phyloP scores from a whole-genome alignment of 2,329 filamentous ascomycete species.

The Phoma sp. region DNA sequence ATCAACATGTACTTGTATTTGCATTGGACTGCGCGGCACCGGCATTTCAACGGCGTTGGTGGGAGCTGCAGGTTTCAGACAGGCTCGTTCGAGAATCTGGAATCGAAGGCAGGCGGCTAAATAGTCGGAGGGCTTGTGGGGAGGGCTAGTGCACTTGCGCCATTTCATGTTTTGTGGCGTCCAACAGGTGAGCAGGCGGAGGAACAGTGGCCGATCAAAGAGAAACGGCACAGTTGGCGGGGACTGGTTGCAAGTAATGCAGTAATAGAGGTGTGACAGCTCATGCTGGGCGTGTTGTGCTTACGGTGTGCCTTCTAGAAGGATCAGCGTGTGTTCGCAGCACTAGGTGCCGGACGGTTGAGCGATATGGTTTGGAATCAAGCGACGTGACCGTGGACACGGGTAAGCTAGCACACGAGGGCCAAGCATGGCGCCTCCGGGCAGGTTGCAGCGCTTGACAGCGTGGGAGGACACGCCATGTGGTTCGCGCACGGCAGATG shows the following conservation, averaged over 20 bases:
- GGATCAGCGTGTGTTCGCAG: slow-evolving; percentile 20
- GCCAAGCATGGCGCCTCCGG: slow-evolving; percentile 1
- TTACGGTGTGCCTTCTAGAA: slow-evolving; percentile 12
- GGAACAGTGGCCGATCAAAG: slow-evolving; percentile 1
- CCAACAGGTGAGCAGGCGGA: slow-evolving; percentile 9
- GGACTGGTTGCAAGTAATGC: background rate
- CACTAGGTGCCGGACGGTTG: slow-evolving; percentile 15
- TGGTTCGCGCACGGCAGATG: background rate
- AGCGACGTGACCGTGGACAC: slow-evolving; percentile 3
- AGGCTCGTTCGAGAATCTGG: slow-evolving; percentile 3
- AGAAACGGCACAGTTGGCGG: background rate
- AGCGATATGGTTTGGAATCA: slow-evolving; percentile 11
- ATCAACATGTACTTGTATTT: slow-evolving; percentile 24
- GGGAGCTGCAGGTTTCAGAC: slow-evolving; percentile 1
- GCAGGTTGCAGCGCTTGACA: background rate
- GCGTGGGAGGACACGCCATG: background rate
- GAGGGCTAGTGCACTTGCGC: slow-evolving; percentile 15
- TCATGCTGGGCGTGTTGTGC: background rate
- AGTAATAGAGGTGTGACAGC: background rate
- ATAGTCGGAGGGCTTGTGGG: slow-evolving; percentile 13
- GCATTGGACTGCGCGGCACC: slow-evolving; percentile 26
- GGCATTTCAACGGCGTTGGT: slow-evolving; percentile 35
- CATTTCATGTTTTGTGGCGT: slow-evolving; percentile 18
- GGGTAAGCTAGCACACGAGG: slow-evolving; percentile 3
- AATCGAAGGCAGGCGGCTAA: slow-evolving; percentile 7